Evolutionary conservation across 2,329 filamentous ascomycete species (phyloP), one percentile per base, ranked within the genome.

Genomic region (Aspergillus sp.): DNA sequence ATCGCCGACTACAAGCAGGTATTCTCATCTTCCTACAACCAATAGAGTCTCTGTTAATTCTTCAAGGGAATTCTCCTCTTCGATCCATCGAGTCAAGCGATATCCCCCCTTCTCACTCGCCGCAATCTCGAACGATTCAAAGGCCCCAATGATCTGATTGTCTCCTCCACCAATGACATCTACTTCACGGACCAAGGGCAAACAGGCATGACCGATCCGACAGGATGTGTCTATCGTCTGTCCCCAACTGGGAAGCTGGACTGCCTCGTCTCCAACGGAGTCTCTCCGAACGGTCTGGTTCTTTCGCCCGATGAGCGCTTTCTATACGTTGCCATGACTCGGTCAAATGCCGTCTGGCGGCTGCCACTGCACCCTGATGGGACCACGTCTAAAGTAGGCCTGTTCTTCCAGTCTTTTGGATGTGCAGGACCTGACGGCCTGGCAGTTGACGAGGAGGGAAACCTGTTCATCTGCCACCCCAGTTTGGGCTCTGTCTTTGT

Each of bases 101-200:
- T 70, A 7, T 53, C 50, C 1, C 59, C 62, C 0, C 55, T 62
- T 13, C 40, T 71, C 8, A 61, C 62, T 5, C 53, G 53, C 13
- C 54, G 54, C 7, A 56, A 73, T 34, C 57, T 73, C 0, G 68
- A 71, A 37, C 57, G 68, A 4, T 72, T 73, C 53, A 72, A 72
- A 42, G 68, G 69, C 0, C 64, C 63, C 0, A 73, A 73, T 38
- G 69, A 73, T 41, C 50, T 73, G 1, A 61, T 71, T 11, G 39
- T 70, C 4, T 65, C 67, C 27, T 68, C 63, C 0, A 58, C 59
- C 10, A 53, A 57, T 4, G 64, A 67, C 27, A 46, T 73, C 4
- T 73, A 70, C 51, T 73, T 73, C 31, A 72, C 70, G 1, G 68
- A 73, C 34, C 70, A 73, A 51, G 69, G 70, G 0, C 69, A 72